phyloP scores from a whole-genome alignment of 1,284 basidiomycete species.

The Sanghuangporus baumii region DNA sequence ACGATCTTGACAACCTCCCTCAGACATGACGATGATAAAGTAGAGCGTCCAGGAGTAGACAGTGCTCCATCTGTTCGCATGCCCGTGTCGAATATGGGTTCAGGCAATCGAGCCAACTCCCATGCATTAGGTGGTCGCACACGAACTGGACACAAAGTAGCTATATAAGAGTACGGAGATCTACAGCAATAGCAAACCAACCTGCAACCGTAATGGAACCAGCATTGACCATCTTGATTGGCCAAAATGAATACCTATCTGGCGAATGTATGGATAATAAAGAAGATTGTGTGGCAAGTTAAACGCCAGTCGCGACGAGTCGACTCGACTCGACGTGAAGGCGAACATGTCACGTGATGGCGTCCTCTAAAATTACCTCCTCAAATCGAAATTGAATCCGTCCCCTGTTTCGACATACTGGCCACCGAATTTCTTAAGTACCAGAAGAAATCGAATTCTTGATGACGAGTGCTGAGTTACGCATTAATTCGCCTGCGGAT shows the following conservation, averaged over 20 bases:
- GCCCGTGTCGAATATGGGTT: constrained; percentile 57
- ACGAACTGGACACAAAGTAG: constrained; percentile 56
- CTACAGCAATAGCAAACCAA: constrained; percentile 27
- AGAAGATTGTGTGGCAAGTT: neutral
- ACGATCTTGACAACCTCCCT: constrained; percentile 75
- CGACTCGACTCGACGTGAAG: neutral
- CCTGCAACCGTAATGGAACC: constrained; percentile 86
- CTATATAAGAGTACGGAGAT: neutral
- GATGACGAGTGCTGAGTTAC: constrained; percentile 34
- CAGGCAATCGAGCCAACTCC: constrained; percentile 78
- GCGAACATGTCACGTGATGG: constrained; percentile 8
- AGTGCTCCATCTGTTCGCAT: constrained; percentile 81
- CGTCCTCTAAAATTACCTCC: neutral
- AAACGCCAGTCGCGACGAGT: neutral
- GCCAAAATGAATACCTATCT: neutral
- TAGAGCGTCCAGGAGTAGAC: constrained; percentile 54
- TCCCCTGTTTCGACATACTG: too few relatives aligned
- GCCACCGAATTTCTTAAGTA: neutral
- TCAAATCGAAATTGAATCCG: too few relatives aligned
- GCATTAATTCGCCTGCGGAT: constrained; percentile 76
- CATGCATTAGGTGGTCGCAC: constrained; percentile 82
- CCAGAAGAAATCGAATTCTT: neutral
- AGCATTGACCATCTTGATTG: constrained; percentile 61
- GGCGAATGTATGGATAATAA: neutral
- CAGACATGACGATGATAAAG: constrained; percentile 48